Conservation (phyloP, 805 yeast species). For the Hyphopichia homilentoma region DNA sequence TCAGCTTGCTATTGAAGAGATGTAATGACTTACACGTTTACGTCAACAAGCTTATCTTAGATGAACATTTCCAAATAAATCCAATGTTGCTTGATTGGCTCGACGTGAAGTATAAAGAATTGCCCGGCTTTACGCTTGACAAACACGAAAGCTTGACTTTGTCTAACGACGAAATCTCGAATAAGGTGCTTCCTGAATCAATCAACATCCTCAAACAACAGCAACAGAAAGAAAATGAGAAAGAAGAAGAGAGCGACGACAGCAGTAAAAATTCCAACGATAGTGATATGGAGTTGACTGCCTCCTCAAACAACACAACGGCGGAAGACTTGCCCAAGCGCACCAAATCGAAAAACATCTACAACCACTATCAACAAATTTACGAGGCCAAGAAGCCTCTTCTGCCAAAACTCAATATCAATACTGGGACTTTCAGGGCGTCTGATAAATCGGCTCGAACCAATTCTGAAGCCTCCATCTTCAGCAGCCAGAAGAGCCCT, state of each 20-base stretch:
- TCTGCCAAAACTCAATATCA: not conserved
- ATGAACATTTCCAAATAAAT: slow-evolving; percentile 22
- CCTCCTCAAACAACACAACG: not conserved
- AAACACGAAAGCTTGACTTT: slow-evolving; percentile 8
- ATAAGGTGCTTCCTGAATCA: slow-evolving; percentile 9
- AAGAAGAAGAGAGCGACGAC: too few species aligned
- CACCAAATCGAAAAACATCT: slow-evolving; percentile 25
- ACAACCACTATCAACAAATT: slow-evolving; percentile 30
- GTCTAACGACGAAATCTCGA: slow-evolving; percentile 19
- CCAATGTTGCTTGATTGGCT: slow-evolving; percentile 27
- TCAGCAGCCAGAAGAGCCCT: not conserved
- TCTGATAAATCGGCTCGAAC: not conserved
- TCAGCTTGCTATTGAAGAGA: slow-evolving; percentile 20
- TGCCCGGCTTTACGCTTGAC: slow-evolving; percentile 27
- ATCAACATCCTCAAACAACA: slow-evolving; percentile 4
- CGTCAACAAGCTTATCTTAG: slow-evolving; percentile 29
- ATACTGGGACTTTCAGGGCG: not conserved
- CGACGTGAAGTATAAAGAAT: slow-evolving; percentile 14
- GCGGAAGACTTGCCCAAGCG: slow-evolving; percentile 13
- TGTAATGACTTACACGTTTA: slow-evolving; percentile 40
- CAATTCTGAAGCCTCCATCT: not conserved
- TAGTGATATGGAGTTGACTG: not conserved
- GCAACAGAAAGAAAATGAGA: slow-evolving; percentile 1
- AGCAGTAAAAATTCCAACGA: not conserved
- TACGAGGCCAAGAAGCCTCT: slow-evolving; percentile 8